Base-by-base conservation (phyloP, 2,329 filamentous ascomycete species). In the Ascochyta lentis region DNA sequence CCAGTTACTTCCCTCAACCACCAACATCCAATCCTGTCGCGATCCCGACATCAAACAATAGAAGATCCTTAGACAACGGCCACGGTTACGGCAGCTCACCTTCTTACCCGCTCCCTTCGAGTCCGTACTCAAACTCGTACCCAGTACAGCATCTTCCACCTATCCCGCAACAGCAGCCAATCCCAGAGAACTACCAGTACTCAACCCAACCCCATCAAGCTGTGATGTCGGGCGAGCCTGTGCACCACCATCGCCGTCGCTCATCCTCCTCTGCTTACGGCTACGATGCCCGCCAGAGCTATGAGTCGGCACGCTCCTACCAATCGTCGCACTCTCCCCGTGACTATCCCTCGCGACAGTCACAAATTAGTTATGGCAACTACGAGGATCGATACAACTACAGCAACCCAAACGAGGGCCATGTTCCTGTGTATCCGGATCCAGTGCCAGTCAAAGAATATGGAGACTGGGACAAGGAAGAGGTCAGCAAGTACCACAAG, bases 401-500 rank as follows among this genome's bases (percentile, higher is more conserved):
- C 10, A 31, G 37, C 5, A 46, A 46, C 9, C 42, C 43, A 6
- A 46, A 42, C 13, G 29, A 31, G 10, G 46, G 41, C 1, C 15
- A 37, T 7, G 40, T 6, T 27, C 3, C 5, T n/a, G 39, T 35
- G 15, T 35, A 35, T 35, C 15, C 15, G 7, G 33, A 35, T 16
- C 15, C 33, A 16, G 6, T 6, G 6, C n/a, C 39, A 6, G 23
- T 42, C 2, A 48, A 41, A 26, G 50, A 37, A 13, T 56, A 60
- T 4, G 61, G 57, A 1, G 43, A 43, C 29, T 44, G 63, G 49
- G 64, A 65, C 35, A 45, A 56, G 16, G 47, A 61, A 8, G 66
- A 59, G 37, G 50, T 63, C 15, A 37, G 40, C 7, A 54, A 51
- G 46, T 68, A 66, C 13, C 47, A 66, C 6, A 58, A 47, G 50